These are phyloP conservation scores for Leishmania guyanensis DNA, from an alignment of 208 protist species.

Conservation along the genomic window DNA sequence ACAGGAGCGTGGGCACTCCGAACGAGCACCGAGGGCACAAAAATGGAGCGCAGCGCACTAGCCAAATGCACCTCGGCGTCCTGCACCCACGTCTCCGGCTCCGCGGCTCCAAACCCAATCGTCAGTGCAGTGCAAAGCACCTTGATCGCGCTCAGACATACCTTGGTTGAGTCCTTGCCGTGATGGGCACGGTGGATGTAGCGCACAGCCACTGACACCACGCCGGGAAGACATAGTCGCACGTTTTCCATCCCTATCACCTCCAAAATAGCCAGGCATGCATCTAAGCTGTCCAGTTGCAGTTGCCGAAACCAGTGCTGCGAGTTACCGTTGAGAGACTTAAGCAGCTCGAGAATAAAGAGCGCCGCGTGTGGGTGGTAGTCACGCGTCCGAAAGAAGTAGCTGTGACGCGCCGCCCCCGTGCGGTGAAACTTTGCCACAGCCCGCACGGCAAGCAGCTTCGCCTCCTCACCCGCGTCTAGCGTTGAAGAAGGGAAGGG, in stretches of 20 bases:
- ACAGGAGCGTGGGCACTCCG: slow-evolving; percentile 18
- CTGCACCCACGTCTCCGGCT: slow-evolving; percentile 36
- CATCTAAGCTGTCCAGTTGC: slow-evolving; percentile 62
- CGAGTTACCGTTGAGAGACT: slow-evolving; percentile 71
- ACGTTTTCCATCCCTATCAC: slow-evolving; percentile 57
- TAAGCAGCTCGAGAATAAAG: slow-evolving; percentile 85
- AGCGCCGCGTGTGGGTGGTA: slow-evolving; percentile 81
- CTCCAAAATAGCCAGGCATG: slow-evolving; percentile 61
- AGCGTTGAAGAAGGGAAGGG: slow-evolving; percentile 21
- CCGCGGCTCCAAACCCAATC: slow-evolving; percentile 20
- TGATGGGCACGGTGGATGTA: slow-evolving; percentile 72
- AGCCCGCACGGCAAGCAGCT: slow-evolving; percentile 54
- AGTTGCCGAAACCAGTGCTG: slow-evolving; percentile 78
- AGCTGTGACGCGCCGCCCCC: slow-evolving; percentile 27
- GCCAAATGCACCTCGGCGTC: slow-evolving; percentile 37
- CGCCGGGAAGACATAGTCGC: slow-evolving; percentile 71
- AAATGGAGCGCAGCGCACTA: slow-evolving; percentile 30
- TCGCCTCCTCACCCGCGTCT: slow-evolving; percentile 72
- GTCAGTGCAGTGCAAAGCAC: slow-evolving; percentile 42
- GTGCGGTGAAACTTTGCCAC: slow-evolving; percentile 63
- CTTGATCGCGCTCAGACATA: slow-evolving; percentile 53
- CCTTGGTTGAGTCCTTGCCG: slow-evolving; percentile 66
- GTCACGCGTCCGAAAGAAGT: slow-evolving; percentile 44
- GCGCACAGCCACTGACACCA: slow-evolving; percentile 70
- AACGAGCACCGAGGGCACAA: slow-evolving; percentile 32